Conservation (phyloP, 139 green algal species). For the Medakamo hakoo region DNA sequence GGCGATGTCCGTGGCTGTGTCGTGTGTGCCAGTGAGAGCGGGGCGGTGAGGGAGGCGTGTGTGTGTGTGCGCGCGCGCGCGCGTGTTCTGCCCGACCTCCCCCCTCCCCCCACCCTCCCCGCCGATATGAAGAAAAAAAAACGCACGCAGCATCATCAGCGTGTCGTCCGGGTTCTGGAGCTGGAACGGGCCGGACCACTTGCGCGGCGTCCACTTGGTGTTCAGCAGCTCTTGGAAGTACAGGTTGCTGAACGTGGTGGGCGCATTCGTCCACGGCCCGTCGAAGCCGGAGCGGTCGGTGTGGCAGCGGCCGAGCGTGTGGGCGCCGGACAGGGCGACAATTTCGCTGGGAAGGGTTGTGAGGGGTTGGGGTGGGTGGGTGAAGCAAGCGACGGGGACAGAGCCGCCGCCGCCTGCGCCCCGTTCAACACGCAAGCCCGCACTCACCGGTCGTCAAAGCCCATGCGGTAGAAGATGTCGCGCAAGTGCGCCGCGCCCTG, state of each 20-base stretch:
- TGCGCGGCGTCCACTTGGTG: conserved; percentile 68
- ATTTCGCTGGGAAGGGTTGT: conserved; percentile 75
- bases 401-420: background rate
- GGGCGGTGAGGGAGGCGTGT: too few relatives aligned
- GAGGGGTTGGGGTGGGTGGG: too few relatives aligned
- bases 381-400: too few relatives aligned
- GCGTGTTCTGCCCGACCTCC: background rate
- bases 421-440: background rate
- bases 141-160: conserved; percentile 79
- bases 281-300: conserved; percentile 59
- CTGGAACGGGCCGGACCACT: conserved; percentile 58
- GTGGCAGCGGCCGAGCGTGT: conserved; percentile 76
- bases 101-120: background rate
- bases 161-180: conserved; percentile 55
- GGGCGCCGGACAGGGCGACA: conserved; percentile 67
- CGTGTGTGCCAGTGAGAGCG: background rate
- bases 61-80: background rate
- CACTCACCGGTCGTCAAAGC: conserved; percentile 30
- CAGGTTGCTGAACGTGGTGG: conserved; percentile 71
- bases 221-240: conserved; percentile 64
- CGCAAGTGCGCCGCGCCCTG: conserved; percentile 50
- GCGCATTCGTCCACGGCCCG: conserved; percentile 55
- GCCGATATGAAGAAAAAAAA: background rate
- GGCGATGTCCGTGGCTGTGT: background rate
- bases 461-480: conserved; percentile 83